These are phyloP conservation scores for Sordariomycetes sp. DNA, from an alignment of 2,329 filamentous ascomycete species.

Conservation along the genomic window DNA sequence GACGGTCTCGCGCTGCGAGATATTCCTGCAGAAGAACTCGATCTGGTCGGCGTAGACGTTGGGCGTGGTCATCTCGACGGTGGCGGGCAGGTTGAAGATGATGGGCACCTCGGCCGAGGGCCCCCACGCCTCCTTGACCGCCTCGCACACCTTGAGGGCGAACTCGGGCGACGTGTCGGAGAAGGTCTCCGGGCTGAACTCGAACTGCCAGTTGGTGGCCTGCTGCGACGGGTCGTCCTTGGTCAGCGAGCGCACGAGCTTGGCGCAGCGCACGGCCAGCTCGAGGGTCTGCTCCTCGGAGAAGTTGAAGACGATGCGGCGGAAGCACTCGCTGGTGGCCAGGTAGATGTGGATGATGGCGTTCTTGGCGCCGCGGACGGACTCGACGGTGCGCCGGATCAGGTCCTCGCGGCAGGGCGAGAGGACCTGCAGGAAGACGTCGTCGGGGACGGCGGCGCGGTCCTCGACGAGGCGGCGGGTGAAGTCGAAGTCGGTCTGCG, in stretches of 20 bases:
- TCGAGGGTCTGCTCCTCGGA: constrained; percentile 71
- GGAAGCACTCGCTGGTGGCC: constrained; percentile 92
- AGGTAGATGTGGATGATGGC: constrained; percentile 93
- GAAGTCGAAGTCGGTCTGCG: constrained; percentile 93
- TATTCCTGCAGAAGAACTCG: constrained; percentile 85
- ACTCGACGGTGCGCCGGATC: constrained; percentile 81
- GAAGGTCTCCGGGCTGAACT: constrained; percentile 82
- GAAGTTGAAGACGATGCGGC: constrained; percentile 81
- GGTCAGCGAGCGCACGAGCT: constrained; percentile 78
- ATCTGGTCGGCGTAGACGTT: constrained; percentile 96
- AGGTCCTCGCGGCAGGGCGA: constrained; percentile 87
- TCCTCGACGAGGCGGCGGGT: constrained; percentile 73
- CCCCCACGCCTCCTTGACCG: constrained; percentile 89
- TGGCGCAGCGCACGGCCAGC: constrained; percentile 75
- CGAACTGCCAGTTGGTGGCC: constrained; percentile 62
- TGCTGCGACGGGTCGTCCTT: constrained; percentile 57
- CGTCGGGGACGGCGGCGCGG: constrained; percentile 71
- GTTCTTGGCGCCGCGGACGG: constrained; percentile 81
- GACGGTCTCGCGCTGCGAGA: constrained; percentile 76
- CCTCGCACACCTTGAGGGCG: constrained; percentile 74
- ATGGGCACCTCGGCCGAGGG: constrained; percentile 68
- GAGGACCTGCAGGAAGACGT: constrained; percentile 86
- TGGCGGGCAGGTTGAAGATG: constrained; percentile 95
- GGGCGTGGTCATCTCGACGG: constrained; percentile 87
- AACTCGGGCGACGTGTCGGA: constrained; percentile 84